Base-by-base conservation (phyloP, 331 rosid species). In the Malus hybrid region DNA sequence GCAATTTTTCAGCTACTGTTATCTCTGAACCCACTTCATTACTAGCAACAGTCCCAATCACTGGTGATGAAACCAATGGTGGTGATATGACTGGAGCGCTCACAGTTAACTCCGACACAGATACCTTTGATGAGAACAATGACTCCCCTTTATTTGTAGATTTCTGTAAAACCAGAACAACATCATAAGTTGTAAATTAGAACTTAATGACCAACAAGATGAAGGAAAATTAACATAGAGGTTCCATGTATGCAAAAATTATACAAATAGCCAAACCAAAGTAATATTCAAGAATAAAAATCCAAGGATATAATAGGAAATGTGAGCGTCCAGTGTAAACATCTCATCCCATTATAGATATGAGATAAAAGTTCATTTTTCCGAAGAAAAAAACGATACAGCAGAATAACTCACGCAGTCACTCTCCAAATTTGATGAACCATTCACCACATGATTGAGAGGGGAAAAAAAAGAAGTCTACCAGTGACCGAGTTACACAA, bases 21-120 rank as follows among this genome's bases (percentile, higher is more conserved):
- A 74, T 87, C 69, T 87, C 87, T 42, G 83, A 74, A 59, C 67
- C 33, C 29, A 79, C 79, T 60, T 66, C 83, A 42, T 75, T 81
- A 56, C 64, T 18, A 36, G 75, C 75, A 88, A 59, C 77, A 61
- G 75, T 29, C 76, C 77, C 88, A 55, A 81, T 69, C 54, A 84
- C 39, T 0, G 92, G 88, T 4, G 82, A 3, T 6, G 66, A 28
- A 60, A 81, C 72, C 64, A 85, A 61, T 1, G 92, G 89, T 3
- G 83, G 5, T 3, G 89, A 80, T 82, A 85, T 82, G 68, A 71
- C 18, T 9, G 89, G 83, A 67, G 90, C 67, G 71, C 79, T 81
- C 69, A 42, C 81, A 48, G 80, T 77, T 55, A 84, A 75, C 77
- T 67, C 71, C 12, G 90, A 18, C 60, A 83, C 79, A 2, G 79